Evolutionary conservation across 441 rosid species (phyloP), one percentile per base, ranked within the genome.

Genomic region (Pelargonium myrrhifolium): DNA sequence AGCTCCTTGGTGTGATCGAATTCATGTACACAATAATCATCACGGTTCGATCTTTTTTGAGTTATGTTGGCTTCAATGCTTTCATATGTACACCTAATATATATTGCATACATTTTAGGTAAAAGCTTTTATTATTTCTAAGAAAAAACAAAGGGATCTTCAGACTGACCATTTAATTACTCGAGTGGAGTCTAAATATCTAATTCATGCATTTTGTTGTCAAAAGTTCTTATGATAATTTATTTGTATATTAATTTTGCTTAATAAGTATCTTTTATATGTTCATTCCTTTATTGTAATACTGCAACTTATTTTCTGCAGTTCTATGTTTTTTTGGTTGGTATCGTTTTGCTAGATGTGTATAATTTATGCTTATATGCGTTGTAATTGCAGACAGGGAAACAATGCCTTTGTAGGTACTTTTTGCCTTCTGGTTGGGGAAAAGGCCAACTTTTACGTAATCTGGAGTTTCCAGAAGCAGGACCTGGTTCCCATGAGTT

Each of bases 321-420:
- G 35, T 58, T 51, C 18, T 49, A 60, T 43, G 56, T 59, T 35
- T 10, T 70, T 68, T 78, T n/a, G 17, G 42, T 62, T 70, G 39
- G 31, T n/a, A 61, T 56, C 5, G 37, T 73, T 60, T 62, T 21
- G 56, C 35, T 49, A 12, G 14, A 63, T 31, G 35, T 49, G 68
- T 24, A 62, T 62, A 64, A 61, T 62, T 64, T 47, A 72, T 12
- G 20, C 28, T 7, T 59, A 20, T 61, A 22, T 69, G 56, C 81
- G 47, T 69, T 68, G 60, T 68, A 35, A 75, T 63, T 86, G 86
- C 92, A 95, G 99, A 84, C 97, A 68, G 99, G 99, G 69, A 86
- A 87, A 75, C 95, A 85, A 75, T 95, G 96, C 80, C 83, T 92
- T 65, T 92, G 97, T 78, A 88, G 83, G 74, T 95, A 84, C 85